Percentiles rank a stretch among this genome's conserved stretches.
Evolutionary conservation across 139 green algal genomes (phyloP).

Genomic region (Volvox reticuliferus): DNA sequence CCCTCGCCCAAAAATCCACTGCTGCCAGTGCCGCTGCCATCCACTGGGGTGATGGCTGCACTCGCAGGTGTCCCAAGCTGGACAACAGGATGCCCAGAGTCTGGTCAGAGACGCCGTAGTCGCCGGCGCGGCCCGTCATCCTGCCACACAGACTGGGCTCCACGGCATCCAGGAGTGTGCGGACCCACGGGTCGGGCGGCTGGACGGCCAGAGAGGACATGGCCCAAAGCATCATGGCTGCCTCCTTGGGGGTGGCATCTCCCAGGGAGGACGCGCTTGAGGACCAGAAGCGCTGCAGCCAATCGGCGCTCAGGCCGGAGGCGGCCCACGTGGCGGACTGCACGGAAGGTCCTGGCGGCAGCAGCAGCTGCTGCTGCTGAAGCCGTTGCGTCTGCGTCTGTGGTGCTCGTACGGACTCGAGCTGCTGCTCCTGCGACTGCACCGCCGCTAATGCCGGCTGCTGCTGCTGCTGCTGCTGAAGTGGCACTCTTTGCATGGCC

Average conservation of each 20-base stretch:
- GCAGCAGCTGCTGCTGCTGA: background rate
- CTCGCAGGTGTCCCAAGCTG: background rate
- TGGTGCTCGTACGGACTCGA: background rate
- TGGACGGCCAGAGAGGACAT: background rate
- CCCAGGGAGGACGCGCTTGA: background rate
- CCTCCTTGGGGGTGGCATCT: constrained; percentile 16
- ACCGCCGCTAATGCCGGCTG: background rate
- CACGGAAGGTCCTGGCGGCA: too few relatives aligned
- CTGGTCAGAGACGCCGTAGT: background rate
- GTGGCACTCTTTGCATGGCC: background rate
- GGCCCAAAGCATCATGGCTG: constrained; percentile 33
- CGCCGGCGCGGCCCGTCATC: background rate
- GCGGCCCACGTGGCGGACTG: background rate
- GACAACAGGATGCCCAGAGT: constrained; percentile 9
- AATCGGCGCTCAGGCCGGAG: constrained; percentile 28
- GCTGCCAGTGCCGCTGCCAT: constrained; percentile 14
- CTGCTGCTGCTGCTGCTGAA: background rate
- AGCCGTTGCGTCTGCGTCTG: background rate
- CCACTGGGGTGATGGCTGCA: constrained; percentile 12
- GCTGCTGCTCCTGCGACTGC: background rate
- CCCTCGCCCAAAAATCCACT: background rate
- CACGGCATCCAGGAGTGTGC: background rate
- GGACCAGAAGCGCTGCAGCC: constrained; percentile 25
- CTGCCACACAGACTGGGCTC: background rate
- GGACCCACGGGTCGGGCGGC: constrained; percentile 14